phyloP scores from a whole-genome alignment of 2,329 filamentous ascomycete genomes.

The Arthrinium phaeospermum region DNA sequence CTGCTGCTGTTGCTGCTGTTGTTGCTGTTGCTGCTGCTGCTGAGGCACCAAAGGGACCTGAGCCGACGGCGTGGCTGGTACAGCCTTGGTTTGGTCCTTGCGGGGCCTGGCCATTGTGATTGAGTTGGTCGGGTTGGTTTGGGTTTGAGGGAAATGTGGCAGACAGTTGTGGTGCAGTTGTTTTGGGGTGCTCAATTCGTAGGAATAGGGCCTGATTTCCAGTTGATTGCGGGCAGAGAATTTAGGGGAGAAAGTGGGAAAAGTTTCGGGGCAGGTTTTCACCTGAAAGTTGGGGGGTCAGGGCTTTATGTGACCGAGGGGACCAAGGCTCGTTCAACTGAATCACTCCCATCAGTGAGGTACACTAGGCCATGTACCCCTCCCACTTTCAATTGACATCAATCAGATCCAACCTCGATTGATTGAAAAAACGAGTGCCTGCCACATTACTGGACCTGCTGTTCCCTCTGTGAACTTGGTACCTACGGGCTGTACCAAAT shows the following conservation, averaged over 20 bases:
- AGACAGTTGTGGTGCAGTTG: not conserved
- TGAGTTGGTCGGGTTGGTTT: not conserved
- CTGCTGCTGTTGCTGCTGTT: not conserved
- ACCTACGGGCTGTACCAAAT: conserved; percentile 13
- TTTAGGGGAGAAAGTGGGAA: conserved; percentile 22
- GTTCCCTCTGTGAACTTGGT: not conserved
- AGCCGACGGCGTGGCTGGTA: conserved; percentile 16
- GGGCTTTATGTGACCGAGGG: conserved; percentile 24
- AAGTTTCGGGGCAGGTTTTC: conserved; percentile 19
- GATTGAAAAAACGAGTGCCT: not conserved
- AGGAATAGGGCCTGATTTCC: conserved; percentile 6
- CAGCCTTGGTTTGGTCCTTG: conserved; percentile 18
- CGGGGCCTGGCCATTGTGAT: conserved; percentile 18
- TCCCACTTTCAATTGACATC: conserved; percentile 16
- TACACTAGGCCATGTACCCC: conserved; percentile 16
- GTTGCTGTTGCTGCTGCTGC: conserved; percentile 16
- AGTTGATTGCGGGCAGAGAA: conserved; percentile 3
- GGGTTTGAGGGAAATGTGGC: not conserved
- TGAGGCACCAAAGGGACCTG: conserved; percentile 25
- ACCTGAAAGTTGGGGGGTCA: conserved; percentile 22
- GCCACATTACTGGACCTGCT: conserved; percentile 16
- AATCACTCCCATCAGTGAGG: conserved; percentile 22
- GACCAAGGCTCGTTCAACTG: conserved; percentile 21
- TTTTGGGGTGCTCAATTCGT: not conserved
- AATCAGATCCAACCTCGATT: conserved; percentile 10